phyloP scores from a whole-genome alignment of 768 basidiomycete genomes.

The Panaeolus cyanescens region DNA sequence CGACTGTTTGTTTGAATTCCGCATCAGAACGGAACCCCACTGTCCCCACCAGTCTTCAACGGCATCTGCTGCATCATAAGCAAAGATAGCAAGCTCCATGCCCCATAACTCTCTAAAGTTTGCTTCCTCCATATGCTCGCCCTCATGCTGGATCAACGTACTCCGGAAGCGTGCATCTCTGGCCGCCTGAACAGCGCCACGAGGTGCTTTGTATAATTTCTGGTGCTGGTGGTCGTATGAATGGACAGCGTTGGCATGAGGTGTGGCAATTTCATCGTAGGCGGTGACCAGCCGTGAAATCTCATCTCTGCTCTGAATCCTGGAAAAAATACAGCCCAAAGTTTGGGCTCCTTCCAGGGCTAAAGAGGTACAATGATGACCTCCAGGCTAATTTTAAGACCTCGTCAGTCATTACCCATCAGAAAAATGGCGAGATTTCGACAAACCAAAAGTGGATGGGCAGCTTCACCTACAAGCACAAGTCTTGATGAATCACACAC shows the following conservation, averaged over 20 bases:
- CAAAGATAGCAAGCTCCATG: conserved; percentile 48
- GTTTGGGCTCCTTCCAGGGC: conserved; percentile 65
- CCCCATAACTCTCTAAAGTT: conserved; percentile 52
- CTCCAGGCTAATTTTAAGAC: conserved; percentile 44
- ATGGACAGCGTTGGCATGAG: conserved; percentile 48
- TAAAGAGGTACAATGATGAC: conserved; percentile 51
- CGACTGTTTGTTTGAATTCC: conserved; percentile 6
- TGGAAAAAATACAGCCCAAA: conserved; percentile 59
- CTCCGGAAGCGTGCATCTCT: conserved; percentile 45
- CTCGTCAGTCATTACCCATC: neutral
- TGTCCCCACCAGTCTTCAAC: conserved; percentile 63
- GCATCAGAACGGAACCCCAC: conserved; percentile 2
- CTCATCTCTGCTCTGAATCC: conserved; percentile 46
- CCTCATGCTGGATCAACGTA: conserved; percentile 31
- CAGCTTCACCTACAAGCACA: conserved; percentile 61
- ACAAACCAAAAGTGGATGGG: conserved; percentile 40
- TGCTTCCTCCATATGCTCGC: conserved; percentile 47
- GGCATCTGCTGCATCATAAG: conserved; percentile 53
- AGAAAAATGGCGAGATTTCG: conserved; percentile 1
- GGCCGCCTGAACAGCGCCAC: conserved; percentile 42
- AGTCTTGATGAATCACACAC: conserved; percentile 47
- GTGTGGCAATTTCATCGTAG: conserved; percentile 59
- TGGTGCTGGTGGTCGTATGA: conserved; percentile 47
- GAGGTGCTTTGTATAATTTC: conserved; percentile 43
- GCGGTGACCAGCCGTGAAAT: conserved; percentile 52